These are phyloP conservation scores for Paracamarosporium sp. DNA, from an alignment of 2,329 filamentous ascomycete genomes.

Conservation along the genomic window DNA sequence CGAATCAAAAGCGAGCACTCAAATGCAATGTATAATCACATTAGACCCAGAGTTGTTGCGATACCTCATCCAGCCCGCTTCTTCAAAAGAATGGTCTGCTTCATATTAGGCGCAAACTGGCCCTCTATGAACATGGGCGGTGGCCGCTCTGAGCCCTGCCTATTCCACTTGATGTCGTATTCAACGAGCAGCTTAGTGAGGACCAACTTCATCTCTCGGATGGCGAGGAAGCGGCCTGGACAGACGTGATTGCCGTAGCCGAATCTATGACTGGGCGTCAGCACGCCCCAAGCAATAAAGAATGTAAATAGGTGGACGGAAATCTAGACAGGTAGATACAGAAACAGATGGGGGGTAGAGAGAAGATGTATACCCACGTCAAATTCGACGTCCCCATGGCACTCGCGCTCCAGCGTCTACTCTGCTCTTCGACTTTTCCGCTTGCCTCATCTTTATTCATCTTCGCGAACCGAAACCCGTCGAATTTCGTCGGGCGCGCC, in stretches of 20 bases:
- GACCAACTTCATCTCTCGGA: background rate
- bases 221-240: background rate
- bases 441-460: background rate
- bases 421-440: background rate
- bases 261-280: too few species aligned
- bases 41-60: too few species aligned
- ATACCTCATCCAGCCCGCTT: too few species aligned
- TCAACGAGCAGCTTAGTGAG: background rate
- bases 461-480: background rate
- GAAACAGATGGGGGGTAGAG: too few species aligned
- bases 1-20: too few species aligned
- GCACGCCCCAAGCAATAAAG: too few species aligned
- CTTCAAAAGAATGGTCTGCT: background rate
- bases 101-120: background rate
- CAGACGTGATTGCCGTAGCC: slow-evolving; percentile 5
- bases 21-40: too few species aligned
- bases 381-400: background rate
- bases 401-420: background rate
- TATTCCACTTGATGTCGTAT: background rate
- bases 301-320: too few species aligned
- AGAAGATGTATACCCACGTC: too few species aligned
- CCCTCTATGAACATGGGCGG: background rate
- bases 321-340: too few species aligned
- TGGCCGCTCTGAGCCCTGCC: background rate
- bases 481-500: background rate